Conservation (phyloP, 179 eudicot genomes). For the Silene noctiflora region DNA sequence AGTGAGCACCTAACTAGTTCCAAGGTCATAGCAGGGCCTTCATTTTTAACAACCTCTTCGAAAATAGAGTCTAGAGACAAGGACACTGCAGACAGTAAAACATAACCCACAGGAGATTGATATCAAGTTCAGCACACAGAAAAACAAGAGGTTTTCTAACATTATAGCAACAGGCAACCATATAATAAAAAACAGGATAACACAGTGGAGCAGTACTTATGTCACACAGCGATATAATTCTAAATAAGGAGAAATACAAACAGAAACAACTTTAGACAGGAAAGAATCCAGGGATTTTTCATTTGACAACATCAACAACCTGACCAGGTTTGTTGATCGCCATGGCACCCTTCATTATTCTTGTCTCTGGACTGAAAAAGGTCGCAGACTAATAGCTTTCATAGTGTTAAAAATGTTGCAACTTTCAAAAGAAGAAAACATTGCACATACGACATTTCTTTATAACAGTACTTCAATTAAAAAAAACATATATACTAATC, state of each 20-base stretch:
- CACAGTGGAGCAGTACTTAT: background rate
- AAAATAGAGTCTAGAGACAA: constrained; percentile 57
- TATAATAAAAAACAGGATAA: background rate
- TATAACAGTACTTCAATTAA: too few relatives aligned
- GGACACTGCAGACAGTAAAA: constrained; percentile 48
- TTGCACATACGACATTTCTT: too few relatives aligned
- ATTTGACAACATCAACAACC: too few relatives aligned
- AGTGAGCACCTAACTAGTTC: constrained; percentile 69
- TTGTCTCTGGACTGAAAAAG: too few relatives aligned
- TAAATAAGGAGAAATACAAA: background rate
- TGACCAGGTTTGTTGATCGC: too few relatives aligned
- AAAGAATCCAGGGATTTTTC: too few relatives aligned
- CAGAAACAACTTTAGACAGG: constrained; percentile 2
- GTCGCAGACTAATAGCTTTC: too few relatives aligned
- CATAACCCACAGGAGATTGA: constrained; percentile 1
- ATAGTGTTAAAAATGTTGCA: too few relatives aligned
- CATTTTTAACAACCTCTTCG: constrained; percentile 71
- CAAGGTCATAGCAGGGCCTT: constrained; percentile 63
- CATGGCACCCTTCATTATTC: too few relatives aligned
- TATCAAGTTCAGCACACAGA: background rate
- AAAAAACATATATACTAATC: too few relatives aligned
- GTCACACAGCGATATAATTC: background rate
- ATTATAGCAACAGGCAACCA: background rate
- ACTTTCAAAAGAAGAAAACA: too few relatives aligned
- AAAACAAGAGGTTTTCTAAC: background rate